These are phyloP conservation scores for Cryphonectria radicalis DNA, from an alignment of 2,329 filamentous ascomycete genomes.

Conservation along the genomic window DNA sequence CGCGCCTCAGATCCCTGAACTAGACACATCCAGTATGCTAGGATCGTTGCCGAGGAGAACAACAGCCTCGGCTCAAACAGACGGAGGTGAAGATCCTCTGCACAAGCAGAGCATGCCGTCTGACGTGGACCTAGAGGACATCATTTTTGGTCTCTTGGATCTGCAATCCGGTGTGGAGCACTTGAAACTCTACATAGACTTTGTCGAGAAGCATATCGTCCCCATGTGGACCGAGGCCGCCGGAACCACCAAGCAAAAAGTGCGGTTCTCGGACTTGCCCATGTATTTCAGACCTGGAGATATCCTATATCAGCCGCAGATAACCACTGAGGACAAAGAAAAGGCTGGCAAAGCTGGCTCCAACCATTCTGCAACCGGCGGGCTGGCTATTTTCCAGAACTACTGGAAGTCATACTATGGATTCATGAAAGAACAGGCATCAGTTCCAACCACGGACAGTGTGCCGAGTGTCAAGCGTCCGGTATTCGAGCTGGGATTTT, in stretches of 20 bases:
- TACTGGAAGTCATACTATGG: neutral
- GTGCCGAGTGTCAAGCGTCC: neutral
- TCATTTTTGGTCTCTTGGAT: neutral
- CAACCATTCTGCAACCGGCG: neutral
- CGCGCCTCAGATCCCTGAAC: neutral
- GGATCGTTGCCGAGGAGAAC: neutral
- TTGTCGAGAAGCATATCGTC: slow-evolving; percentile 14
- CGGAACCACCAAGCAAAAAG: slow-evolving; percentile 1
- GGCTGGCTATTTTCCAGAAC: neutral
- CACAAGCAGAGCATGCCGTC: neutral
- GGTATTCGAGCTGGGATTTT: fast-evolving
- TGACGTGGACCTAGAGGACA: neutral
- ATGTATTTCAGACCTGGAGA: slow-evolving; percentile 19
- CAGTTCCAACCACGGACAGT: neutral
- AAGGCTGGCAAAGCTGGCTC: neutral
- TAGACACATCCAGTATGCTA: neutral
- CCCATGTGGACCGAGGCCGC: slow-evolving; percentile 20
- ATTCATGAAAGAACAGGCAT: neutral
- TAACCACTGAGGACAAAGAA: neutral
- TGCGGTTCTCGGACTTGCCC: slow-evolving; percentile 18
- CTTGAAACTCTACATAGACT: slow-evolving; percentile 14
- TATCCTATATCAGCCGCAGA: neutral
- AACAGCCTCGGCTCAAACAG: neutral
- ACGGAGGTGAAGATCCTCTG: neutral
- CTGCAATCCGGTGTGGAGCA: neutral